Percentiles rank a stretch among this genome's conserved stretches.
These are phyloP conservation scores for Microstegium vimineum DNA, from an alignment of 176 grass and related monocot genomes.

Conservation along the genomic window DNA sequence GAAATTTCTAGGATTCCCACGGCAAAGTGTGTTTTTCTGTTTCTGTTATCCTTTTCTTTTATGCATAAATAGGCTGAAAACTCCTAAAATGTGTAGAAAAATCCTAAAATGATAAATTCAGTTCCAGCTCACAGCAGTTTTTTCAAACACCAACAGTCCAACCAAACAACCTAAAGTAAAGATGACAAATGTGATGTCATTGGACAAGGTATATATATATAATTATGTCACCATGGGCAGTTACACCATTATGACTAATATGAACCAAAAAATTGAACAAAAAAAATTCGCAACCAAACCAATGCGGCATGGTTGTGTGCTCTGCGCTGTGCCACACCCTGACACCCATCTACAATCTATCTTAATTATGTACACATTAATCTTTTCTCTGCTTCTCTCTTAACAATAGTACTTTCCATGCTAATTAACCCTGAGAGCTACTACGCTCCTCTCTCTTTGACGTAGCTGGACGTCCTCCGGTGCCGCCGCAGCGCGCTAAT, in stretches of 20 bases:
- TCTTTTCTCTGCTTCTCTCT: not conserved
- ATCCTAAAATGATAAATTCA: too few relatives aligned
- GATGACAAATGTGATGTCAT: not conserved
- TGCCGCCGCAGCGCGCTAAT: constrained; percentile 13
- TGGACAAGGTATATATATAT: not conserved
- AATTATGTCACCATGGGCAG: not conserved
- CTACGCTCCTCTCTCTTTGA: constrained; percentile 47
- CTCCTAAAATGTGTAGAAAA: too few relatives aligned
- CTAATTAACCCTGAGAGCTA: not conserved
- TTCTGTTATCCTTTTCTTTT: too few relatives aligned
- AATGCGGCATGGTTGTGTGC: constrained; percentile 14
- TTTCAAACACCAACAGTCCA: too few relatives aligned
- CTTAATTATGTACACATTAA: constrained; percentile 28
- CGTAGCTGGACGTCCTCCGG: constrained; percentile 35
- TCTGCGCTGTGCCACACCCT: not conserved
- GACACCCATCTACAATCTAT: constrained; percentile 25
- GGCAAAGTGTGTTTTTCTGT: too few relatives aligned
- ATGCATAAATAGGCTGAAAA: too few relatives aligned
- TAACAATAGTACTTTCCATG: not conserved
- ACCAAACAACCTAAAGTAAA: too few relatives aligned
- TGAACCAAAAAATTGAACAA: not conserved
- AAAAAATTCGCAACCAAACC: not conserved
- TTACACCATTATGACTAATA: not conserved
- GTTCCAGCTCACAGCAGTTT: too few relatives aligned
- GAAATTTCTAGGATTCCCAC: too few relatives aligned